Conservation (phyloP, 2,329 filamentous ascomycete genomes). For the Monosporascus sp. region DNA sequence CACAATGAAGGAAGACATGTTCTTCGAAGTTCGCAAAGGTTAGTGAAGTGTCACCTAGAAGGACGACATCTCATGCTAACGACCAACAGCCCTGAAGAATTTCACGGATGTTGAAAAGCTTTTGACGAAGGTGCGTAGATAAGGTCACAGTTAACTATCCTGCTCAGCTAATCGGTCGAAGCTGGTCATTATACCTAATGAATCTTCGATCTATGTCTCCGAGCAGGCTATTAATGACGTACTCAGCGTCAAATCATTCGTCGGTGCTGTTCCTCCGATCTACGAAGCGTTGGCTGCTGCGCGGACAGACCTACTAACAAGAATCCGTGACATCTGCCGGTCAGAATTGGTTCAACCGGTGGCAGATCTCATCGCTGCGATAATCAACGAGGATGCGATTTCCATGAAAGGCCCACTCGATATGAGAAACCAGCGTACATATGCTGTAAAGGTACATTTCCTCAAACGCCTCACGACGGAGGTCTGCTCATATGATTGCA, state of each 20-base stretch:
- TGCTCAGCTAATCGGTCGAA: slow-evolving; percentile 27
- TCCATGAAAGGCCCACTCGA: slow-evolving; percentile 78
- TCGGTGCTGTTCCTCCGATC: slow-evolving; percentile 61
- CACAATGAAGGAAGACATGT: slow-evolving; percentile 76
- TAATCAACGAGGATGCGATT: slow-evolving; percentile 75
- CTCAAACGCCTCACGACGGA: not conserved
- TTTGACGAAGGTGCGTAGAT: slow-evolving; percentile 58
- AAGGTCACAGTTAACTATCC: not conserved
- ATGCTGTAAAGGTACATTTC: slow-evolving; percentile 68
- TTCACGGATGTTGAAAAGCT: slow-evolving; percentile 77
- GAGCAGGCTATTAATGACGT: slow-evolving; percentile 84
- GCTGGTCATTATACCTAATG: slow-evolving; percentile 70
- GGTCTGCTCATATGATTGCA: slow-evolving; percentile 28
- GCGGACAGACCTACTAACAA: slow-evolving; percentile 56
- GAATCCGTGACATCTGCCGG: slow-evolving; percentile 65
- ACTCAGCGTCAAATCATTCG: slow-evolving; percentile 78
- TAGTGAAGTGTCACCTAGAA: slow-evolving; percentile 2
- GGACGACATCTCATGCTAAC: slow-evolving; percentile 10
- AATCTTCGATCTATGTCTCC: slow-evolving; percentile 59
- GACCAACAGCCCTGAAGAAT: slow-evolving; percentile 57
- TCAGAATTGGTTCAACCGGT: slow-evolving; percentile 57
- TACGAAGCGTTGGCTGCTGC: slow-evolving; percentile 63
- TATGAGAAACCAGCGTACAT: slow-evolving; percentile 81
- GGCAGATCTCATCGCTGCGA: slow-evolving; percentile 57
- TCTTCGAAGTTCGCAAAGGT: slow-evolving; percentile 69